Evolutionary conservation across 371 early-diverging fungal genomes (phyloP).

Genomic region (Actinomortierella ambigua): DNA sequence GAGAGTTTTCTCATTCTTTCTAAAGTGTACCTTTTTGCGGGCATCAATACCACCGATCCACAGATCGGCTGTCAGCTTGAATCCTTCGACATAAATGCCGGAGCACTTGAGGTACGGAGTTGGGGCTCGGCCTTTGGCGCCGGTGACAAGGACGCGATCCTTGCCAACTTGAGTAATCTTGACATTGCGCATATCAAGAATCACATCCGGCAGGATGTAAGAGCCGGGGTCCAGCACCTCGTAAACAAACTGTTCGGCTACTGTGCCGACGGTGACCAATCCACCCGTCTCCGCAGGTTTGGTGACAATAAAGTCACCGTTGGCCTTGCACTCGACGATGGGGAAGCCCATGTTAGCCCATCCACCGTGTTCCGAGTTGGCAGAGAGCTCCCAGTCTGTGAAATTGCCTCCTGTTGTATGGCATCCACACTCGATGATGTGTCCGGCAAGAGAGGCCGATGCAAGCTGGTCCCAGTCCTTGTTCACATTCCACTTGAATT

Average conservation of each 20-base stretch:
- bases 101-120: constrained; percentile 72
- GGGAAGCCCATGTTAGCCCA: constrained; percentile 80
- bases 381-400: constrained; percentile 73
- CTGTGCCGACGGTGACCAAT: constrained; percentile 65
- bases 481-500: constrained; percentile 57
- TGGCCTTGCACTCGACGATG: constrained; percentile 63
- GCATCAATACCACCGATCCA: constrained; percentile 74
- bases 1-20: not conserved
- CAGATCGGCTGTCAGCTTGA: constrained; percentile 69
- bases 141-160: constrained; percentile 68
- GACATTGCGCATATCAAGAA: constrained; percentile 71
- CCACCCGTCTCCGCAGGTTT: constrained; percentile 77
- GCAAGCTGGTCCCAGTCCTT: constrained; percentile 69
- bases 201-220: constrained; percentile 76
- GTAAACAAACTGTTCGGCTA: constrained; percentile 74
- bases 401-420: constrained; percentile 82
- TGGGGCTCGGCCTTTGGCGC: constrained; percentile 70
- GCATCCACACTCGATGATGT: constrained; percentile 80
- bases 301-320: constrained; percentile 70
- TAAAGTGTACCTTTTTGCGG: constrained; percentile 53
- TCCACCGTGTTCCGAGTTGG: constrained; percentile 63
- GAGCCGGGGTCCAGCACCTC: constrained; percentile 75
- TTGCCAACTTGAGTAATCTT: constrained; percentile 57
- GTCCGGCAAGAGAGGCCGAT: constrained; percentile 73
- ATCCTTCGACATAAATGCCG: constrained; percentile 73